phyloP scores from a whole-genome alignment of 176 grass and related monocot species.

The Cocos nucifera region DNA sequence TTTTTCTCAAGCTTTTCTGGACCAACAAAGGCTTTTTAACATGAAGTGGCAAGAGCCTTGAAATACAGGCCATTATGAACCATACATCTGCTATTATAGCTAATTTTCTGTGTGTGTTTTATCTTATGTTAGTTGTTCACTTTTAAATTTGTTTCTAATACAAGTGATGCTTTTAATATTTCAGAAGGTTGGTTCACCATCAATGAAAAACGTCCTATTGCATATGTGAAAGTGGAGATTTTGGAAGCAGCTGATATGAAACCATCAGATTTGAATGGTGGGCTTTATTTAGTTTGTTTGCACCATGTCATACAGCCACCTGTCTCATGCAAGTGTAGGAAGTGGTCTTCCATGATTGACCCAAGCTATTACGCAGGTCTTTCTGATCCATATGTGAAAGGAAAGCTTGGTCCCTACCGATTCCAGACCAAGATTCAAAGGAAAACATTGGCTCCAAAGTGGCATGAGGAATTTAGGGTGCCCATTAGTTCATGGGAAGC shows the following conservation, averaged over 20 bases:
- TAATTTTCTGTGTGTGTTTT: no score
- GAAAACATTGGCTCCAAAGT: conserved; percentile 76
- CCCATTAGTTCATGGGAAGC: conserved; percentile 83
- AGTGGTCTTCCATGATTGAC: not conserved
- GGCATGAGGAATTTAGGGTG: conserved; percentile 93
- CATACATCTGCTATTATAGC: no score
- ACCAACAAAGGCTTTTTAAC: no score
- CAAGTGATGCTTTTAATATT: conserved; percentile 9
- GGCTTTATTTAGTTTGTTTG: conserved; percentile 22
- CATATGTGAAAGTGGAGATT: conserved; percentile 70
- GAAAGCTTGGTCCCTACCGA: conserved; percentile 56
- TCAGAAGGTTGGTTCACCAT: conserved; percentile 75
- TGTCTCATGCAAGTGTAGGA: not conserved
- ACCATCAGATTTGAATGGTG: conserved; percentile 89
- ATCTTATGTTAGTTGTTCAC: no score
- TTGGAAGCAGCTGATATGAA: conserved; percentile 92
- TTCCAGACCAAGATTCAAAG: conserved; percentile 77
- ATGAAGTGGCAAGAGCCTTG: no score
- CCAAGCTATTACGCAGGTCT: conserved; percentile 45
- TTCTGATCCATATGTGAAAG: conserved; percentile 89
- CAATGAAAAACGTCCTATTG: conserved; percentile 77
- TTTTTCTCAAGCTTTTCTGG: no score
- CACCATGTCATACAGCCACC: not conserved
- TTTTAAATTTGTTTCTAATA: no score
- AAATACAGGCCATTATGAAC: no score